Conservation (phyloP, 2,329 filamentous ascomycete genomes). For the Drechslera avenae region DNA sequence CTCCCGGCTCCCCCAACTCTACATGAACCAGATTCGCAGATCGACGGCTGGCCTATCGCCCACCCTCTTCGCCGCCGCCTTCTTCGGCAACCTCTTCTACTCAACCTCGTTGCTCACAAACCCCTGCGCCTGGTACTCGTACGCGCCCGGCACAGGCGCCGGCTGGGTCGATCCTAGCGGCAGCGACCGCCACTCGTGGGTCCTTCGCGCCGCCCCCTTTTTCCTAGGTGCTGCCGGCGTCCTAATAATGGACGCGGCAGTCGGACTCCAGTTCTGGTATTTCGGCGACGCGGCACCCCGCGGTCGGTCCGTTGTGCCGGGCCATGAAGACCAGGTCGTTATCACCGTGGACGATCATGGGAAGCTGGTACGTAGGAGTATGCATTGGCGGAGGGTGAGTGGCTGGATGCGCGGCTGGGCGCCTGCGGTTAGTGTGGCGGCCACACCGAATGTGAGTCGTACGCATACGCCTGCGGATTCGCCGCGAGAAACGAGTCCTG, state of each 20-base stretch:
- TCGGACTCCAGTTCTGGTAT: conserved; percentile 66
- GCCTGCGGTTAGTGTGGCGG: conserved; percentile 54
- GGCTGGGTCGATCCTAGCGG: conserved; percentile 65
- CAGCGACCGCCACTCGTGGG: conserved; percentile 61
- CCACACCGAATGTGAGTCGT: conserved; percentile 39
- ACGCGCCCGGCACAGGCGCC: conserved; percentile 57
- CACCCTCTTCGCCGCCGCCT: conserved; percentile 68
- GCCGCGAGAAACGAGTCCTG: conserved; percentile 24
- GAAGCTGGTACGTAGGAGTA: conserved; percentile 39
- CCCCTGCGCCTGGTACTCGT: conserved; percentile 66
- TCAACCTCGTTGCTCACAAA: conserved; percentile 66
- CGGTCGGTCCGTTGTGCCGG: conserved; percentile 20
- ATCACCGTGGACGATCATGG: conserved; percentile 51
- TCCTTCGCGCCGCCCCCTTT: conserved; percentile 64
- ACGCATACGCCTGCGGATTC: conserved; percentile 35
- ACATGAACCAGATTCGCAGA: conserved; percentile 67
- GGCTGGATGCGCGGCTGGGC: conserved; percentile 72
- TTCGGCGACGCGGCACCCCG: conserved; percentile 56
- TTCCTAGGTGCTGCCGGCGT: conserved; percentile 70
- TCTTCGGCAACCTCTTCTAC: conserved; percentile 72
- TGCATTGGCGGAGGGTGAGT: conserved; percentile 63
- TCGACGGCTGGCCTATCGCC: conserved; percentile 68
- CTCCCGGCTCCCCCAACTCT: conserved; percentile 61
- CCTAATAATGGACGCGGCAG: conserved; percentile 64
- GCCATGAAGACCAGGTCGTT: conserved; percentile 52